A percentile compares a stretch with the other conserved stretches of the same genome.
Evolutionary conservation across 2,329 filamentous ascomycete species (phyloP).

Genomic region (Domatiomyces catenatus): DNA sequence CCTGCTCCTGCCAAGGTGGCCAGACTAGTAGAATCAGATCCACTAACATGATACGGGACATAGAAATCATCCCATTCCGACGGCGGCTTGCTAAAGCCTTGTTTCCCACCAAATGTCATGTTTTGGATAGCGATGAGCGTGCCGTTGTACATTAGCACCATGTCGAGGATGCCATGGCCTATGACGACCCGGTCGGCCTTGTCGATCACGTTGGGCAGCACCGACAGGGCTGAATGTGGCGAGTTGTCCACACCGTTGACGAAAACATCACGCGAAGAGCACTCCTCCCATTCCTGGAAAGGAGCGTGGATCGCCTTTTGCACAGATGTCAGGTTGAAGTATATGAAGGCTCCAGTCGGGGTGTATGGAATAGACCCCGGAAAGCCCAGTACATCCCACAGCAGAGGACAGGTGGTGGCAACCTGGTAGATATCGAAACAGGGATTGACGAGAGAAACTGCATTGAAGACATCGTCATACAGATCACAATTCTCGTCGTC

Average conservation of each 20-base stretch:
- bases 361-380: conserved; percentile 50
- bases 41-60: conserved; percentile 45
- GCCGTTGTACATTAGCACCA: conserved; percentile 51
- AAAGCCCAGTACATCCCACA: conserved; percentile 55
- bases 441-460: conserved; percentile 47
- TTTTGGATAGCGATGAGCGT: conserved; percentile 61
- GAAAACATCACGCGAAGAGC: conserved; percentile 34
- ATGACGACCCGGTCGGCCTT: conserved; percentile 57
- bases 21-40: conserved; percentile 28
- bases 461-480: conserved; percentile 40
- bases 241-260: conserved; percentile 28
- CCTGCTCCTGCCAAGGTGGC: conserved; percentile 45
- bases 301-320: conserved; percentile 54
- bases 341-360: conserved; percentile 46
- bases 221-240: conserved; percentile 39
- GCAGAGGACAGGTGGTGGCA: conserved; percentile 52
- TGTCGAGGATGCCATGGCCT: conserved; percentile 56
- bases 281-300: conserved; percentile 41
- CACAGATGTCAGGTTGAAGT: conserved; percentile 58
- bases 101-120: conserved; percentile 60
- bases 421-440: conserved; percentile 70
- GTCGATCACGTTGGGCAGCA: conserved; percentile 58
- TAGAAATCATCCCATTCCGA: conserved; percentile 42
- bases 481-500: conserved; percentile 40
- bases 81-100: conserved; percentile 52